Percentiles rank a stretch among this genome's conserved stretches.
These are phyloP conservation scores for Leccinum sublutescens DNA, from an alignment of 768 basidiomycete genomes.

Conservation along the genomic window DNA sequence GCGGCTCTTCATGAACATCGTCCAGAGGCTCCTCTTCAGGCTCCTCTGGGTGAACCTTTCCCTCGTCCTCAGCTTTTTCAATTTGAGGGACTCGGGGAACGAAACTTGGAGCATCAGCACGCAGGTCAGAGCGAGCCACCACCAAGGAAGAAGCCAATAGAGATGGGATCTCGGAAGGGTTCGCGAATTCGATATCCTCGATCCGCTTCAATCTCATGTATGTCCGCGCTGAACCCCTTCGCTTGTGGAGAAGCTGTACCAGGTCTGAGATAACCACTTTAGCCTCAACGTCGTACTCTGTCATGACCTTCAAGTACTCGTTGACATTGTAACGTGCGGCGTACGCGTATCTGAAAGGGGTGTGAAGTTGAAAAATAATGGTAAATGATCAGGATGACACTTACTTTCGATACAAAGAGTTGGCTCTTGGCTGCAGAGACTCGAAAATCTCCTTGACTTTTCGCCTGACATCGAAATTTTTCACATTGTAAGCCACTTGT, in stretches of 20 bases:
- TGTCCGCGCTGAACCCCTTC: neutral
- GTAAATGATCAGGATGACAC: neutral
- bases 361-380: neutral
- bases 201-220: slow-evolving; percentile 17
- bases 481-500: slow-evolving; percentile 30
- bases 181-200: slow-evolving; percentile 31
- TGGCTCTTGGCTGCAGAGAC: slow-evolving; percentile 1
- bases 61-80: neutral
- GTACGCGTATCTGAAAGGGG: neutral
- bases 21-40: neutral
- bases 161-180: slow-evolving; percentile 30
- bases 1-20: slow-evolving; percentile 13
- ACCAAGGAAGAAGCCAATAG: slow-evolving; percentile 24
- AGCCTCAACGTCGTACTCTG: slow-evolving; percentile 10
- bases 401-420: slow-evolving; percentile 11
- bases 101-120: slow-evolving; percentile 18
- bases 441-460: slow-evolving; percentile 11
- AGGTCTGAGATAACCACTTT: slow-evolving; percentile 20
- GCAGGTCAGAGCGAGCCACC: slow-evolving; percentile 14
- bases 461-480: neutral
- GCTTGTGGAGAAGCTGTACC: slow-evolving; percentile 24
- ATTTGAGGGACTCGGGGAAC: slow-evolving; percentile 8
- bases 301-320: slow-evolving; percentile 14
- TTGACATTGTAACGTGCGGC: neutral
- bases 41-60: neutral